Evolutionary conservation across 169 alveolate species (phyloP).

Genomic region (Plasmodium blacklocki): DNA sequence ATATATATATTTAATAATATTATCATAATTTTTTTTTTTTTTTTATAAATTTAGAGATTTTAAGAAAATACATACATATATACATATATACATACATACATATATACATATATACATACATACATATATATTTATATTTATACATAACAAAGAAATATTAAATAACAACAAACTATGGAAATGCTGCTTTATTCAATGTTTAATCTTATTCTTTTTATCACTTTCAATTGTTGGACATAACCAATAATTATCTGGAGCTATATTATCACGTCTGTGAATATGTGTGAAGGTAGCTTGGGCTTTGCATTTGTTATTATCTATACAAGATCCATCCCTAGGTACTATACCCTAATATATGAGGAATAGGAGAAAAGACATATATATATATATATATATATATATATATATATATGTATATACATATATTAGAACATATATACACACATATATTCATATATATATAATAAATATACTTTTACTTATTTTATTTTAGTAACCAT

Average conservation of each 20-base stretch:
- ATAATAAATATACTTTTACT: background rate
- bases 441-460: background rate
- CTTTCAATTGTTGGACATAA: slow-evolving; percentile 69
- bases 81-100: too few relatives aligned
- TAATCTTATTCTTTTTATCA: slow-evolving; percentile 22
- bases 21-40: background rate
- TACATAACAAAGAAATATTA: background rate
- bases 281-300: slow-evolving; percentile 55
- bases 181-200: slow-evolving; percentile 1
- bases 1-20: background rate
- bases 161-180: background rate
- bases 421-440: background rate
- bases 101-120: too few relatives aligned
- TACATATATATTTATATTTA: too few relatives aligned
- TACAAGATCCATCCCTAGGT: slow-evolving; percentile 45
- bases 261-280: slow-evolving; percentile 59
- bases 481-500: slow-evolving; percentile 33
- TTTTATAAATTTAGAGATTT: slow-evolving; percentile 7
- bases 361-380: background rate
- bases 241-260: slow-evolving; percentile 75
- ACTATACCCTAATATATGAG: slow-evolving; percentile 45
- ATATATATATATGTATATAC: background rate
- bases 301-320: slow-evolving; percentile 20
- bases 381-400: background rate
- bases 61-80: too few relatives aligned